These are phyloP conservation scores for Wickerhamiella slavikovae DNA, from an alignment of 805 yeast species.

Conservation along the genomic window DNA sequence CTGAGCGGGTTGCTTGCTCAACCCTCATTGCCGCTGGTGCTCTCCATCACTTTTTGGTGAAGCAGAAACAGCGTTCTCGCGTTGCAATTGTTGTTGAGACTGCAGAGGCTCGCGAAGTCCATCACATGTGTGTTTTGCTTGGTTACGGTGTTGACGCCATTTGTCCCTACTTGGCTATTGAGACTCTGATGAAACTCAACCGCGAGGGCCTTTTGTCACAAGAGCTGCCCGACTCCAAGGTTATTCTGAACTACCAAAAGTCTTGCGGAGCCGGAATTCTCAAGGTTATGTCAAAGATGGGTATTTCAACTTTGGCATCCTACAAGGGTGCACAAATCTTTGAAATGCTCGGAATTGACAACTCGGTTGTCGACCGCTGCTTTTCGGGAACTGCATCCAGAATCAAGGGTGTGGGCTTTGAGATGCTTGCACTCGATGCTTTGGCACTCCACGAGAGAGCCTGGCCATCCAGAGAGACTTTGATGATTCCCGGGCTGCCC, in stretches of 20 bases:
- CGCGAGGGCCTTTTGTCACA: conserved; percentile 39
- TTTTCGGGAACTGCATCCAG: conserved; percentile 96
- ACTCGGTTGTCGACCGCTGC: conserved; percentile 85
- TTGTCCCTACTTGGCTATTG: conserved; percentile 85
- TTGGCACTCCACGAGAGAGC: conserved; percentile 86
- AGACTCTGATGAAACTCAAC: conserved; percentile 69
- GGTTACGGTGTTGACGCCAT: conserved; percentile 97
- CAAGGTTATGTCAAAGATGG: conserved; percentile 98
- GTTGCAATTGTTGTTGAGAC: conserved; percentile 84
- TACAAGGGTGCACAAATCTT: conserved; percentile 98
- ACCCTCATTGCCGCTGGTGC: conserved; percentile 91
- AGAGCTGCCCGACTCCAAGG: conserved; percentile 33
- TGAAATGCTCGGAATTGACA: conserved; percentile 90
- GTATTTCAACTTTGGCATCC: conserved; percentile 94
- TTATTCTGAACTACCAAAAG: conserved; percentile 59
- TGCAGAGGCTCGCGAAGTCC: conserved; percentile 95
- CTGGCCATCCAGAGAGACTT: conserved; percentile 54
- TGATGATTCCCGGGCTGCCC: conserved; percentile 56
- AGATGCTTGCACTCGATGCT: conserved; percentile 91
- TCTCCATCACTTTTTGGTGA: conserved; percentile 86
- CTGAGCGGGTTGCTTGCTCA: conserved; percentile 56
- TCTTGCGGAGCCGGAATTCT: conserved; percentile 81
- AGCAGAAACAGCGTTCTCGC: conserved; percentile 88
- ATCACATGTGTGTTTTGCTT: conserved; percentile 79
- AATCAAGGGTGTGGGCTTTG: conserved; percentile 88